Evolutionary conservation across 225 moss, liverwort and hornwort genomes (phyloP).

Genomic region (Bryoerythrophyllum caledonicum): DNA sequence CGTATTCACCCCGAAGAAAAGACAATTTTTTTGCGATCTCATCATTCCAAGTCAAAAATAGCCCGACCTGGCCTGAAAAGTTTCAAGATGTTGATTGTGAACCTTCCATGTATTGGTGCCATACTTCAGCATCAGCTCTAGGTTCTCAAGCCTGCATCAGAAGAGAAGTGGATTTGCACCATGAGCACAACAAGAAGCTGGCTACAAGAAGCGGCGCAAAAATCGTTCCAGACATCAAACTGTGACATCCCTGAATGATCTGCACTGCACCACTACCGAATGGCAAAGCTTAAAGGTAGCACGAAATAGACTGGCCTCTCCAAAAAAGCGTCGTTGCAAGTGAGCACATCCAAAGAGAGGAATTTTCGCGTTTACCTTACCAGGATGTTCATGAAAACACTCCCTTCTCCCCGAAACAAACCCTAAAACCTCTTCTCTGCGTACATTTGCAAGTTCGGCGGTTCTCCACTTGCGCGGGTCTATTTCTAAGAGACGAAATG

Average conservation of each 20-base stretch:
- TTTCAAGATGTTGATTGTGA: constrained; percentile 97
- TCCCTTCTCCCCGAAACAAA: neutral
- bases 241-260: neutral
- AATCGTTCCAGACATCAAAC: neutral
- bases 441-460: neutral
- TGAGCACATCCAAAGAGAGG: no score
- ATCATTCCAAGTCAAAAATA: constrained; percentile 6
- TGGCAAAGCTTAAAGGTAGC: neutral
- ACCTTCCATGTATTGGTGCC: constrained; percentile 87
- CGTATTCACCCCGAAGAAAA: neutral
- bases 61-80: constrained; percentile 68
- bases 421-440: neutral
- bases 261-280: neutral
- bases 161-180: constrained; percentile 3
- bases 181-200: constrained; percentile 13
- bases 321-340: neutral
- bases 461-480: neutral
- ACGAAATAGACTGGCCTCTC: neutral
- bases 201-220: neutral
- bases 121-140: constrained; percentile 93
- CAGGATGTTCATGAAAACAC: neutral
- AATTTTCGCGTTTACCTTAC: neutral
- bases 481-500: no score
- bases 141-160: constrained; percentile 73
- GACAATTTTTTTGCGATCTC: neutral